Conservation (phyloP, 2,329 filamentous ascomycete genomes). For the Penicillium psychrosexuale region DNA sequence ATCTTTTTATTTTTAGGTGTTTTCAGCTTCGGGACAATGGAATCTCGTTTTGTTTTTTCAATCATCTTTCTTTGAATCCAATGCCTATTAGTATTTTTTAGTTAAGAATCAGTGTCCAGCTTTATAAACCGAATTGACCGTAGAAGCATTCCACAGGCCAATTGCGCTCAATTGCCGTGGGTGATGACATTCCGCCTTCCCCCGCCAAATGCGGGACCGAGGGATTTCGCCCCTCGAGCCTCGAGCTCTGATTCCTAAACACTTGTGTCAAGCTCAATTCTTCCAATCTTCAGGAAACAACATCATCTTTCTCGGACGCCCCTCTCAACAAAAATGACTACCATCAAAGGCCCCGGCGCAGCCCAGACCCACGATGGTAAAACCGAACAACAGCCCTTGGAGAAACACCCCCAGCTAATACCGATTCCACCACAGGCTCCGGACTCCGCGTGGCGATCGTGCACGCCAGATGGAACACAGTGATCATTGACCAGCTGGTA, state of each 20-base stretch:
- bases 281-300: neutral
- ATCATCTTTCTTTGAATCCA: neutral
- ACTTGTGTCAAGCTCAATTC: constrained; percentile 2
- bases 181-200: constrained; percentile 14
- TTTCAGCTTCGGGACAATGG: constrained; percentile 23
- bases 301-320: neutral
- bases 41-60: constrained; percentile 10
- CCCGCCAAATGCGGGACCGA: constrained; percentile 20
- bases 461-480: constrained; percentile 91
- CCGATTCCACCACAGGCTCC: constrained; percentile 49
- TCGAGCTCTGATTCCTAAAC: neutral
- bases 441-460: constrained; percentile 87
- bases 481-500: constrained; percentile 82
- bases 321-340: constrained; percentile 41
- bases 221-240: constrained; percentile 11
- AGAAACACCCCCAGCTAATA: constrained; percentile 7
- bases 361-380: constrained; percentile 57
- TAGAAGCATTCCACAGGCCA: neutral
- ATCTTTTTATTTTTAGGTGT: constrained; percentile 25
- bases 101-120: neutral
- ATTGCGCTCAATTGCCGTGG: constrained; percentile 10
- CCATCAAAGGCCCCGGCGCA: constrained; percentile 62
- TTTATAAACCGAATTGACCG: neutral
- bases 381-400: constrained; percentile 15
- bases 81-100: neutral